Conservation (phyloP, 108 stramenopile species). For the Schizochytrium sp. region DNA sequence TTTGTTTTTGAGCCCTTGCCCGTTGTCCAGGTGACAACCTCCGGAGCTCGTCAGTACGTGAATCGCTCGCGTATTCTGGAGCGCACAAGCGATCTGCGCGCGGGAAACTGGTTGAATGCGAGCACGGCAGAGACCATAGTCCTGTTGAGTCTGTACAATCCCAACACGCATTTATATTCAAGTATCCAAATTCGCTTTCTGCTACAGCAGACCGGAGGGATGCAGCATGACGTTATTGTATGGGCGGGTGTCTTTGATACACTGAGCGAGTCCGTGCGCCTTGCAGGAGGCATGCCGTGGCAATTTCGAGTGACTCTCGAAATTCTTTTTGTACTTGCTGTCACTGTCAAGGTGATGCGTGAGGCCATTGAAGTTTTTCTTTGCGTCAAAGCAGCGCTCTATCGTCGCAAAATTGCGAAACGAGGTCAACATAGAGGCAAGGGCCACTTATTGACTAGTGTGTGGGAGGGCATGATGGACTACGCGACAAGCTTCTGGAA, state of each 20-base stretch:
- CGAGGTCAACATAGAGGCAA: too few species aligned
- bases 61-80: background rate
- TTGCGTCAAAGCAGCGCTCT: background rate
- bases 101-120: background rate
- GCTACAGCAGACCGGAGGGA: background rate
- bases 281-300: background rate
- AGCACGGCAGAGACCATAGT: background rate
- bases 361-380: background rate
- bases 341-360: background rate
- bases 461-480: background rate
- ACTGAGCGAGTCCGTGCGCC: background rate
- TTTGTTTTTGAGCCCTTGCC: background rate
- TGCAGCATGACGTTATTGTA: background rate
- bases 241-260: background rate
- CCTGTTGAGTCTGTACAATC: background rate
- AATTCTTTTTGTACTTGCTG: background rate
- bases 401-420: background rate
- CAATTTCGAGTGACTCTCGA: background rate
- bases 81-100: background rate
- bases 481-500: background rate
- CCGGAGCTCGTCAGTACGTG: background rate
- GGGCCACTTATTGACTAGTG: too few species aligned
- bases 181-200: background rate
- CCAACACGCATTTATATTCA: background rate
- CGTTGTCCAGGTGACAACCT: background rate